Percentiles rank a stretch among this genome's conserved stretches.
Evolutionary conservation across 75 land plant species (phyloP).

Genomic region (Cryptomeria japonica): DNA sequence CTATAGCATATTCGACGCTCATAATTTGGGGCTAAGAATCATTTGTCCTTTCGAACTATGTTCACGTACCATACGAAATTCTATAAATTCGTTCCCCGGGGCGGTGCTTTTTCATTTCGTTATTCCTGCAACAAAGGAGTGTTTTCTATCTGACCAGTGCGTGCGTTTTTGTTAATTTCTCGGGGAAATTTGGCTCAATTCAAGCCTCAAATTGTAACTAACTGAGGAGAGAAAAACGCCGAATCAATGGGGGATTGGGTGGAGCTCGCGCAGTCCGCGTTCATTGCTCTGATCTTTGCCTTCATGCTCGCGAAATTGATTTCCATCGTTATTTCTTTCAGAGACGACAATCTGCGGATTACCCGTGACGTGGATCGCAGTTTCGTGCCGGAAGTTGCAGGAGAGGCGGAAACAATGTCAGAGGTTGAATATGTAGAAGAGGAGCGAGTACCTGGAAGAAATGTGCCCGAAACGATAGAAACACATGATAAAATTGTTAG

Average conservation of each 20-base stretch:
- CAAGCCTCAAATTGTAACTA: neutral
- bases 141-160: neutral
- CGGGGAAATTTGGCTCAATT: neutral
- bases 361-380: slow-evolving; percentile 16
- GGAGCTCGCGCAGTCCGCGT: slow-evolving; percentile 49
- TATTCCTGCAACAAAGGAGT: neutral
- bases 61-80: neutral
- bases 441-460: neutral
- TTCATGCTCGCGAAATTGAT: slow-evolving; percentile 80
- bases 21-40: neutral
- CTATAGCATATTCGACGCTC: neutral
- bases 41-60: neutral
- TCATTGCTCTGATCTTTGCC: slow-evolving; percentile 74
- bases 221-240: no score
- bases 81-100: neutral
- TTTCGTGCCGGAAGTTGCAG: neutral
- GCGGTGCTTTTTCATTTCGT: neutral
- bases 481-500: neutral
- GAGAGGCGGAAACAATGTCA: neutral
- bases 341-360: slow-evolving; percentile 51
- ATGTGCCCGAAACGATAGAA: neutral
- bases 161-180: neutral
- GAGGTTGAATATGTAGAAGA: neutral
- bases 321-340: slow-evolving; percentile 58
- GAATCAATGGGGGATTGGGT: slow-evolving; percentile 71